Conservation (phyloP, 352 stramenopile species). For the Globisporangium rhizosaccharum region DNA sequence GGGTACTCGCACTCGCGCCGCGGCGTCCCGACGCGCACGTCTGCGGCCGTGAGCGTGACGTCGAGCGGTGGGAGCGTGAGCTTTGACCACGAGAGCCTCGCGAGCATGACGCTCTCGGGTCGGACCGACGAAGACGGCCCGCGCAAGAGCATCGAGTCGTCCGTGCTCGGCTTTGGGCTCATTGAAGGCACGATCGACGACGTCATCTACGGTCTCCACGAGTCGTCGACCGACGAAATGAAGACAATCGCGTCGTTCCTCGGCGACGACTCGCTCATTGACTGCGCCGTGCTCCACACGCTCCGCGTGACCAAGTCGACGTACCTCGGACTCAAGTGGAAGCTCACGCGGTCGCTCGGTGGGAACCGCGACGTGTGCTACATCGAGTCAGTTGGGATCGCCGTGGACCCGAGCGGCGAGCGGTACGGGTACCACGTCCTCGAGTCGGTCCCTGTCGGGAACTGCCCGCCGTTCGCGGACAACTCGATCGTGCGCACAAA, state of each 20-base stretch:
- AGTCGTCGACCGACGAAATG: constrained; percentile 50
- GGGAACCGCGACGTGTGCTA: constrained; percentile 72
- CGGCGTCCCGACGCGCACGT: constrained; percentile 10
- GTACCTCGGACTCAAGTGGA: constrained; percentile 74
- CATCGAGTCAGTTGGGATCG: constrained; percentile 12
- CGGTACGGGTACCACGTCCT: constrained; percentile 63
- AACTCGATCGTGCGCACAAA: constrained; percentile 72
- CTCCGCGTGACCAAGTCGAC: constrained; percentile 45
- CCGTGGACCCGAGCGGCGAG: constrained; percentile 38
- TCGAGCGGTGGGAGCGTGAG: constrained; percentile 9
- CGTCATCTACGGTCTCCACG: constrained; percentile 43
- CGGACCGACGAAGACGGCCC: constrained; percentile 22
- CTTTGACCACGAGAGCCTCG: constrained; percentile 23
- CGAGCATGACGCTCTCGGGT: constrained; percentile 23
- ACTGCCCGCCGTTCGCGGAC: constrained; percentile 61
- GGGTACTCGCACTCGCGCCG: constrained; percentile 10
- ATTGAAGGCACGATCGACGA: constrained; percentile 46
- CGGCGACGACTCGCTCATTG: constrained; percentile 40
- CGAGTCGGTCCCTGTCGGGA: constrained; percentile 52
- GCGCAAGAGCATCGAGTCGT: constrained; percentile 39
- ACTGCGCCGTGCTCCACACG: constrained; percentile 56
- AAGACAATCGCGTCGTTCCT: constrained; percentile 49
- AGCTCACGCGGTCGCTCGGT: constrained; percentile 55
- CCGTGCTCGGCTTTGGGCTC: constrained; percentile 41
- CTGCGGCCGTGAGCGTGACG: constrained; percentile 10